A percentile compares a stretch with the other conserved stretches of the same genome.
phyloP scores from a whole-genome alignment of 768 basidiomycete species.

The Suillus subalutaceus region DNA sequence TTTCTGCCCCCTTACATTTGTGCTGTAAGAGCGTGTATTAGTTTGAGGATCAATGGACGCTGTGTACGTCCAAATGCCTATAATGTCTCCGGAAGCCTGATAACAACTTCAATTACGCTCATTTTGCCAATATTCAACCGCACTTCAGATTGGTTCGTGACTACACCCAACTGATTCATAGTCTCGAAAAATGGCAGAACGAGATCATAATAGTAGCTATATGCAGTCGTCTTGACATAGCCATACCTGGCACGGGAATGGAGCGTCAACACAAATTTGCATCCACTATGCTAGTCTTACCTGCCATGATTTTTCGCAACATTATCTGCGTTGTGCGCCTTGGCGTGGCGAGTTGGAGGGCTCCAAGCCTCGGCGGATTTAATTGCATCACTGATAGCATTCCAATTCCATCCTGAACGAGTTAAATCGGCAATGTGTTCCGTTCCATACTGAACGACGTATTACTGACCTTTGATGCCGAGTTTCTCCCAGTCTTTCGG shows the following conservation, averaged over 20 bases:
- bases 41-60: conserved; percentile 21
- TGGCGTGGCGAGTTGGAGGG: conserved; percentile 17
- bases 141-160: conserved; percentile 19
- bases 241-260: conserved; percentile 10
- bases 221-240: conserved; percentile 20
- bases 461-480: conserved; percentile 19
- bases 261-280: neutral
- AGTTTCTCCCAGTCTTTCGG: conserved; percentile 17
- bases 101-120: neutral
- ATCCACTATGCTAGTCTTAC: conserved; percentile 4
- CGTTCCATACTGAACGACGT: too few relatives aligned
- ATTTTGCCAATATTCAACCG: neutral
- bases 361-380: conserved; percentile 20
- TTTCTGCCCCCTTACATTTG: conserved; percentile 15
- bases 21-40: conserved; percentile 19
- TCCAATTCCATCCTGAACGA: conserved; percentile 20
- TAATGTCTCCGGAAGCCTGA: conserved; percentile 19
- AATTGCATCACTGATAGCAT: conserved; percentile 16
- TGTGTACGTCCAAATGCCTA: conserved; percentile 22
- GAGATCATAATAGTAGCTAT: conserved; percentile 22
- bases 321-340: conserved; percentile 17
- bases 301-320: conserved; percentile 17
- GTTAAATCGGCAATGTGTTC: neutral
- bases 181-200: conserved; percentile 19
- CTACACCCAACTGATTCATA: conserved; percentile 20